Evolutionary conservation across 495 filamentous ascomycete species (phyloP), one percentile per base, ranked within the genome.

Genomic region (Ascodesmis nigricans): DNA sequence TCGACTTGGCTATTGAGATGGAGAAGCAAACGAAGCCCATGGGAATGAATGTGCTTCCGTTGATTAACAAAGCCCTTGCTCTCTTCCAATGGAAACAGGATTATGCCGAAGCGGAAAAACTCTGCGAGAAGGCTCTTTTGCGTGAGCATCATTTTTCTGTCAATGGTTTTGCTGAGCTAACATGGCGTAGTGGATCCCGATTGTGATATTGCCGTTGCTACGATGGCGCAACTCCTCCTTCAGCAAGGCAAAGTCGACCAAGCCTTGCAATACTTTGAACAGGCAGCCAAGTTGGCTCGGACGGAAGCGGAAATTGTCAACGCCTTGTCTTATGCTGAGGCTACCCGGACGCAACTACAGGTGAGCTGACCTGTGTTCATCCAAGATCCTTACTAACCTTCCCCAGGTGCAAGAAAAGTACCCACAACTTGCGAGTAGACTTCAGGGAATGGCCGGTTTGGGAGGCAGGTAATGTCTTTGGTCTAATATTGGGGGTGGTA

Each of bases 81-180:
- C 56, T 95, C 18, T 93, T 95, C 67, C 90, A 95, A 55, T 93
- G 84, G 73, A 92, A 87, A 67, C 73, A 87, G 45, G 90, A 95
- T 53, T 95, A 87, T 50, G 55, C 65, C 15, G 90, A 91, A 58
- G 84, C 90, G 8, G 82, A 99, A 62, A 78, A 87, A 58, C 60
- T 99, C 31, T 95, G 87, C 63, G 71, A 91, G 61, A 92, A 90
- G 65, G 90, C 87, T 13, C 62, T 99, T 21, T 92, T 91, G 49
- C 91, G 84, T 92, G 70, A 59, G 79, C n/a, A n/a, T n/a, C n/a
- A n/a, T n/a, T 64, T 24, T 26, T n/a, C 20, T 19, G 17, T 38
- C 29, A 31, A 17, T 20, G n/a, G n/a, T 9, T 14, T 29, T 22
- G 33, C 44, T 62, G 35, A 45, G 4, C 50, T 38, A 32, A 52